Conservation (phyloP, 139 green algal genomes). For the Chlamydomonas sphaeroides region DNA sequence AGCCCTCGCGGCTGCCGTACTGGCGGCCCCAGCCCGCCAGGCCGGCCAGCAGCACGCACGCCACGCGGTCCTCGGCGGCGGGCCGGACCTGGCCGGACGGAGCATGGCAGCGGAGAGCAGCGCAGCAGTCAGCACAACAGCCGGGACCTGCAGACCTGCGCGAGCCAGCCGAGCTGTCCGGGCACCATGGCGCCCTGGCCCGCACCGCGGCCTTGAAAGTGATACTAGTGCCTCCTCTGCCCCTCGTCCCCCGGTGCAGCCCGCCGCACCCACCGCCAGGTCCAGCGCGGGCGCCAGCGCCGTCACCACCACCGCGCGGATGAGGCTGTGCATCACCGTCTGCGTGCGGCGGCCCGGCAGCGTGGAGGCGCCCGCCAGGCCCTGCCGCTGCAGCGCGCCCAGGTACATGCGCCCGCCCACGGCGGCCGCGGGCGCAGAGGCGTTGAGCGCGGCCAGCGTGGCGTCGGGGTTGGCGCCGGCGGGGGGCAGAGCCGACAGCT, state of each 20-base stretch:
- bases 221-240: too few relatives aligned
- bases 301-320: conserved; percentile 24
- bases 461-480: conserved; percentile 29
- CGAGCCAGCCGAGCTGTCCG: too few relatives aligned
- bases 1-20: conserved; percentile 39
- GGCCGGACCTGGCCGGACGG: background rate
- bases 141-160: too few relatives aligned
- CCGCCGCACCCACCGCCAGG: too few relatives aligned
- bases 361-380: background rate
- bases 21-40: background rate
- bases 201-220: too few relatives aligned
- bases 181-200: too few relatives aligned
- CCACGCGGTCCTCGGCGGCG: conserved; percentile 33
- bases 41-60: background rate
- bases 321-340: conserved; percentile 35
- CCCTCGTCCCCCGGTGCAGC: too few relatives aligned
- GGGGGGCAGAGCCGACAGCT: conserved; percentile 34
- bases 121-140: too few relatives aligned
- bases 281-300: conserved; percentile 34
- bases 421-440: conserved; percentile 4
- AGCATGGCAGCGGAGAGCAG: too few relatives aligned
- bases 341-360: conserved; percentile 29
- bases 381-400: conserved; percentile 10
- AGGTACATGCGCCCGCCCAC: background rate
- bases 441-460: conserved; percentile 22